These are phyloP conservation scores for Cladorrhinum samala DNA, from an alignment of 495 filamentous ascomycete genomes.

Conservation along the genomic window DNA sequence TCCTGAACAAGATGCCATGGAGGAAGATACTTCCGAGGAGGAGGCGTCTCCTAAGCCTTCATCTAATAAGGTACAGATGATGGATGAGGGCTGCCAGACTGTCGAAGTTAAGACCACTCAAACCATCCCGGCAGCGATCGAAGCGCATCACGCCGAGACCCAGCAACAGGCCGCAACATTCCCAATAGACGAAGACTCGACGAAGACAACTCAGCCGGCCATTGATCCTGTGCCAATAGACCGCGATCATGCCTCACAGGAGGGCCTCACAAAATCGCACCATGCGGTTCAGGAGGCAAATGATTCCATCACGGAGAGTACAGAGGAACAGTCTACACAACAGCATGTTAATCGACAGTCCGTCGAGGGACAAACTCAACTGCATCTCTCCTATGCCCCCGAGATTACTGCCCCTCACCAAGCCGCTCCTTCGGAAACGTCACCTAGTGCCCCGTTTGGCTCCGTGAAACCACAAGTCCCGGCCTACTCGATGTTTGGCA, in stretches of 20 bases:
- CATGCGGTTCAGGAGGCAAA: no score
- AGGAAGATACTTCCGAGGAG: slow-evolving; percentile 23
- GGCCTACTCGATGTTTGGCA: slow-evolving; percentile 23
- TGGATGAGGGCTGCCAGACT: slow-evolving; percentile 45
- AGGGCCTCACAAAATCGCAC: no score
- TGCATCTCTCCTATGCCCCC: no score
- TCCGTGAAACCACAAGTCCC: slow-evolving; percentile 5
- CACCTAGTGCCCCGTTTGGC: slow-evolving; percentile 11
- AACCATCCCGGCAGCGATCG: slow-evolving; percentile 1
- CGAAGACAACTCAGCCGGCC: no score
- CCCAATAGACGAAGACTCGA: neutral
- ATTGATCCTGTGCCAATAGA: no score
- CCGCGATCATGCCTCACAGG: no score
- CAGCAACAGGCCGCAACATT: neutral
- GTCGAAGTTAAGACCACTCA: slow-evolving; percentile 31
- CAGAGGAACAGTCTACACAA: no score
- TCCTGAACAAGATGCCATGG: slow-evolving; percentile 26
- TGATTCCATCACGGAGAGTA: no score
- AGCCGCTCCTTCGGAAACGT: no score
- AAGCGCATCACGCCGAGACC: neutral
- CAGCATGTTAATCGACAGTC: no score
- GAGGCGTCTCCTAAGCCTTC: slow-evolving; percentile 14
- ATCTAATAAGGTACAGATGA: slow-evolving; percentile 27
- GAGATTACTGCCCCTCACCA: no score
- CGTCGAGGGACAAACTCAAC: no score